Conservation (phyloP, 202 grass and related monocot species). For the Elaeis oleifera region DNA sequence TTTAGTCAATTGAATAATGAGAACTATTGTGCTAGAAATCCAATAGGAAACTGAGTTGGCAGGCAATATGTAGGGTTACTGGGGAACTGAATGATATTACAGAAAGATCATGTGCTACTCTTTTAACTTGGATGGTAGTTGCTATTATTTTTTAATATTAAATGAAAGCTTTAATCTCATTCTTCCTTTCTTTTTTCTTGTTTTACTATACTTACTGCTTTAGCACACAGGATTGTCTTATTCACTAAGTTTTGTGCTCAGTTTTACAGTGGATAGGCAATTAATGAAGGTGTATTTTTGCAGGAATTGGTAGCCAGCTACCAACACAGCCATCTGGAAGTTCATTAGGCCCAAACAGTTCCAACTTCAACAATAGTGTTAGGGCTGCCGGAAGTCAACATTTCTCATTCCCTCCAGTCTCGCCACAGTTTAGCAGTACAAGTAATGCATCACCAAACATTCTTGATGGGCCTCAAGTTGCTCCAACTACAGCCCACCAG, state of each 20-base stretch:
- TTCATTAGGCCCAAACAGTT: slow-evolving; percentile 21
- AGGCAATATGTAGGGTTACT: no score
- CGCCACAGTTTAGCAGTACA: slow-evolving; percentile 27
- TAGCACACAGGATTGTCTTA: neutral
- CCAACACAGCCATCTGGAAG: slow-evolving; percentile 37
- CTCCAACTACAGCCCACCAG: slow-evolving; percentile 27
- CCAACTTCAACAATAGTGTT: slow-evolving; percentile 25
- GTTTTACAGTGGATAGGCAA: no score
- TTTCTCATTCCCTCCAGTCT: neutral
- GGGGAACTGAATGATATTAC: no score
- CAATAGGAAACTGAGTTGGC: no score
- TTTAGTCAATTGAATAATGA: no score
- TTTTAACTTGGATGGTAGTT: no score
- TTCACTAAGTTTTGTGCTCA: neutral
- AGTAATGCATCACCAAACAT: slow-evolving; percentile 44
- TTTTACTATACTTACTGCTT: no score
- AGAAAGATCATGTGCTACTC: no score
- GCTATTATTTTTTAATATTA: no score
- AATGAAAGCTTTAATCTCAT: no score
- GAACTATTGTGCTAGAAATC: no score
- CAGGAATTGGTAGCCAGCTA: slow-evolving; percentile 44
- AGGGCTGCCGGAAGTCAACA: slow-evolving; percentile 14
- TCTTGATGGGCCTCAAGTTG: slow-evolving; percentile 27
- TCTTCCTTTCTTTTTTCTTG: no score
- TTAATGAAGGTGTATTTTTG: slow-evolving; percentile 1